A percentile compares a stretch with the other conserved stretches of the same genome.
These are phyloP conservation scores for Suillus plorans DNA, from an alignment of 768 basidiomycete genomes.

Conservation along the genomic window DNA sequence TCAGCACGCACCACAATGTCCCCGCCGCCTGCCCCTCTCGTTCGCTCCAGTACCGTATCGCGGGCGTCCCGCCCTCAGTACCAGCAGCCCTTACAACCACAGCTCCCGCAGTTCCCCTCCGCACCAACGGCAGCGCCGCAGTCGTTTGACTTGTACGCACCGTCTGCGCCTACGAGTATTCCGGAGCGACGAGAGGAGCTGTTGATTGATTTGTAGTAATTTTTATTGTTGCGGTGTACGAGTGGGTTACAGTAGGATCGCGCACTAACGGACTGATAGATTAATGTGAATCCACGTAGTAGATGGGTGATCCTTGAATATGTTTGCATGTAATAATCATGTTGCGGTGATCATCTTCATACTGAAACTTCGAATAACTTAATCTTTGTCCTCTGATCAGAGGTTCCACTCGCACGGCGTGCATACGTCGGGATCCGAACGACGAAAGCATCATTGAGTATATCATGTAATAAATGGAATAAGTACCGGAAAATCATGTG, in stretches of 20 bases:
- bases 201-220: constrained; percentile 42
- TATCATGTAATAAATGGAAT: too few species aligned
- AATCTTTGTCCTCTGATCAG: too few species aligned
- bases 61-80: constrained; percentile 10
- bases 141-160: constrained; percentile 47
- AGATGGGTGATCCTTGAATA: background rate
- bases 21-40: background rate
- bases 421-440: too few species aligned
- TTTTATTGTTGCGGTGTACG: background rate
- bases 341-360: background rate
- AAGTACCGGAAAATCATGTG: too few species aligned
- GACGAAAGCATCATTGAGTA: too few species aligned
- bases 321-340: background rate
- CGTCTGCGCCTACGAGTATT: constrained; percentile 47
- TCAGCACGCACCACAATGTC: constrained; percentile 5
- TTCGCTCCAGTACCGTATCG: background rate
- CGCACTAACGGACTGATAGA: background rate
- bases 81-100: constrained; percentile 19
- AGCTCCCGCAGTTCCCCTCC: constrained; percentile 61
- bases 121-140: constrained; percentile 63
- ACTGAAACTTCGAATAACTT: background rate
- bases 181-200: constrained; percentile 63
- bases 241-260: background rate
- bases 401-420: too few species aligned
- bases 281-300: background rate